Conservation (phyloP, 495 filamentous ascomycete species). For the Entonaema liquescens region DNA sequence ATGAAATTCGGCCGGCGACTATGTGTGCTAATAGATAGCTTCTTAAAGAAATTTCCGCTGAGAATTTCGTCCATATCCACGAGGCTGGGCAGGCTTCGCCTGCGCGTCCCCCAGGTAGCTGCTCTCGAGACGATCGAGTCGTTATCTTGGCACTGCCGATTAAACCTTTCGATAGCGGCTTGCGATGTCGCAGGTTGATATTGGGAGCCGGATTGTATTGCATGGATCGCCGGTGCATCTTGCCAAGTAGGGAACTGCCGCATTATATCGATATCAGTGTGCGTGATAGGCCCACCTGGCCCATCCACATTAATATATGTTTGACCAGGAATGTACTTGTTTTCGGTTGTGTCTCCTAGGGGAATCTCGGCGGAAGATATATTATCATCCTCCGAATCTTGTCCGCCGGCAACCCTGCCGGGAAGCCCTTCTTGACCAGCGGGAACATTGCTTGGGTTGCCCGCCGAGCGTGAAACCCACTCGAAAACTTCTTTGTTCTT, state of each 20-base stretch:
- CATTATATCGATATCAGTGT: constrained; percentile 56
- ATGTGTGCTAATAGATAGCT: constrained; percentile 64
- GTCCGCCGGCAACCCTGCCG: constrained; percentile 20
- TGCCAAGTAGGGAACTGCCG: constrained; percentile 57
- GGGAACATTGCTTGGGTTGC: constrained; percentile 7
- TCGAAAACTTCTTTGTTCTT: constrained; percentile 53
- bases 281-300: constrained; percentile 51
- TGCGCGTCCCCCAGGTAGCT: constrained; percentile 77
- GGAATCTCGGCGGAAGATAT: constrained; percentile 51
- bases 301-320: constrained; percentile 54
- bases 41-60: constrained; percentile 68
- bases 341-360: constrained; percentile 49
- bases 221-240: constrained; percentile 54
- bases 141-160: constrained; percentile 57
- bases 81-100: constrained; percentile 65
- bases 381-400: constrained; percentile 45
- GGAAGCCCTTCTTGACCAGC: constrained; percentile 18
- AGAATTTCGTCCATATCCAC: constrained; percentile 68
- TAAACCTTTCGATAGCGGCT: constrained; percentile 60
- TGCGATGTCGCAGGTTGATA: constrained; percentile 61
- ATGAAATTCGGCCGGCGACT: constrained; percentile 55
- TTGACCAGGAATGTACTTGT: constrained; percentile 54
- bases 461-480: constrained; percentile 50
- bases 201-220: constrained; percentile 47
- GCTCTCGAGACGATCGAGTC: constrained; percentile 67